Conservation (phyloP, 2,329 filamentous ascomycete genomes). For the Pseudogymnoascus verrucosus region DNA sequence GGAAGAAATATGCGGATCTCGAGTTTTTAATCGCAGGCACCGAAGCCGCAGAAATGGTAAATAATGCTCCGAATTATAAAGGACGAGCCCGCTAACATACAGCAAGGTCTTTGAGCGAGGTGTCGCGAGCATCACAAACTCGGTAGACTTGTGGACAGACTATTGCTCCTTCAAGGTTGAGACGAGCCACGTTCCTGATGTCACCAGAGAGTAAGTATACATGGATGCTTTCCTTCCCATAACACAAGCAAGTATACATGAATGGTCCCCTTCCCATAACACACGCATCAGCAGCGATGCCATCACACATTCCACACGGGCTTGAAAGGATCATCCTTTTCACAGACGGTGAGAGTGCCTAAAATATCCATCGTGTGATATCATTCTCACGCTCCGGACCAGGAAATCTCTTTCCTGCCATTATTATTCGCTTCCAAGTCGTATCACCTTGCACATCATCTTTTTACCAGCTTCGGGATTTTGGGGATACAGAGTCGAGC, state of each 20-base stretch:
- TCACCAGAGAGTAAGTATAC: conserved; percentile 99
- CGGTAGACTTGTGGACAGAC: conserved; percentile 93
- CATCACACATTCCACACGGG: conserved; percentile 20
- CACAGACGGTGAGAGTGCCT: conserved; percentile 64
- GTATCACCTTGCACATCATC: conserved; percentile 28
- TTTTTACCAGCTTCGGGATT: conserved; percentile 36
- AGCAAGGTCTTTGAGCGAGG: conserved; percentile 85
- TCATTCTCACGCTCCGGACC: conserved; percentile 57
- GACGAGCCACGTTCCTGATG: conserved; percentile 85
- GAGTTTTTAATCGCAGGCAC: conserved; percentile 96
- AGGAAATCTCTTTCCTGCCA: conserved; percentile 46
- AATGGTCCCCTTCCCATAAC: conserved; percentile 60
- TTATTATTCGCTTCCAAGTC: conserved; percentile 36
- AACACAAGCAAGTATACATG: conserved; percentile 65
- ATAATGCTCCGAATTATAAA: conserved; percentile 20
- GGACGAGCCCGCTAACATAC: conserved; percentile 20
- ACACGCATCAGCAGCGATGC: conserved; percentile 35
- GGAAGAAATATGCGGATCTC: conserved; percentile 98
- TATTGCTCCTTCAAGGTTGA: conserved; percentile 98
- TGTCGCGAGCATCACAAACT: conserved; percentile 84
- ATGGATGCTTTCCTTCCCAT: conserved; percentile 58
- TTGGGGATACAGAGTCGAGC: conserved; percentile 42
- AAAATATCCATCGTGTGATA: conserved; percentile 49
- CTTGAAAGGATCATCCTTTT: conserved; percentile 35
- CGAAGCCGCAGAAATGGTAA: conserved; percentile 92